These are phyloP conservation scores for Scytalidium lignicola DNA, from an alignment of 2,329 filamentous ascomycete genomes.

Conservation along the genomic window DNA sequence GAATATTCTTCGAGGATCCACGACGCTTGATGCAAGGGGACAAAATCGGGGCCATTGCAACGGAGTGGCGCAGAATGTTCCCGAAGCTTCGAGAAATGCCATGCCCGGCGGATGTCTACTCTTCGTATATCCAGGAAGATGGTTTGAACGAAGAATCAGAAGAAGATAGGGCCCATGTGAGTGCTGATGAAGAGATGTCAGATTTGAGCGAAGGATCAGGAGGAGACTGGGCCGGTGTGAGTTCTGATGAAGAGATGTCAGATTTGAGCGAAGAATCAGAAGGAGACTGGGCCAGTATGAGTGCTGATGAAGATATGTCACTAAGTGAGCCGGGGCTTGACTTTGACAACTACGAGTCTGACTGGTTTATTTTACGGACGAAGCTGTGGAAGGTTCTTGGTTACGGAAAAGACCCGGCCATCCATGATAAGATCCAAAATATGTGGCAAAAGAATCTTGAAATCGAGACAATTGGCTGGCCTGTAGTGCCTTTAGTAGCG, in stretches of 20 bases:
- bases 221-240: too few species aligned
- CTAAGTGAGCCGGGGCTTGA: constrained; percentile 2
- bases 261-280: too few species aligned
- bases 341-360: constrained; percentile 1
- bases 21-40: constrained; percentile 5
- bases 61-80: constrained; percentile 5
- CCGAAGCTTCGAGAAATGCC: constrained; percentile 7
- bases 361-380: constrained; percentile 2
- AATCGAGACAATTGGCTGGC: constrained; percentile 5
- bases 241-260: too few species aligned
- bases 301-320: constrained; percentile 2
- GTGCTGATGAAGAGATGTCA: too few species aligned
- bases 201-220: too few species aligned
- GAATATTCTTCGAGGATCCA: constrained; percentile 4
- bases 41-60: constrained; percentile 2
- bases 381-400: constrained; percentile 3
- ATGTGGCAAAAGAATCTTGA: constrained; percentile 4
- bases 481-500: constrained; percentile 2
- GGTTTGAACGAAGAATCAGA: constrained; percentile 1
- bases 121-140: constrained; percentile 5
- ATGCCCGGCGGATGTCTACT: constrained; percentile 6
- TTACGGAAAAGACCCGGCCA: not conserved
- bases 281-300: constrained; percentile 1
- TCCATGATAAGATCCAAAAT: constrained; percentile 2
- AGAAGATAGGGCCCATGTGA: not conserved